phyloP scores from a whole-genome alignment of 2,329 filamentous ascomycete genomes.

The Cladophialophora yegresii region DNA sequence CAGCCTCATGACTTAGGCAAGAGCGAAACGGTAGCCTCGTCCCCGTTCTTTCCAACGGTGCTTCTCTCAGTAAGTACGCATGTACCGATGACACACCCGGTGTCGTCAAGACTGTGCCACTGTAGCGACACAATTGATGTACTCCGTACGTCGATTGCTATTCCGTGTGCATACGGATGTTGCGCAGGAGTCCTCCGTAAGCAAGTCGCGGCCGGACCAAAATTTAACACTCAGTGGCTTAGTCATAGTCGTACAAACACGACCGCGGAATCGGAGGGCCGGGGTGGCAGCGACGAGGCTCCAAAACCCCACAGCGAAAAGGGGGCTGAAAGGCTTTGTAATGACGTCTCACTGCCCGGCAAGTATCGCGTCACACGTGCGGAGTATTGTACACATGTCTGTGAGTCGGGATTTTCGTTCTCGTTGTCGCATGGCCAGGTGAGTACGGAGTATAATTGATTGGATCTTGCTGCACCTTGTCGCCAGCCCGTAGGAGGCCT shows the following conservation, averaged over 20 bases:
- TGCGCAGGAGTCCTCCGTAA: background rate
- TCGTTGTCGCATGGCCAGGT: background rate
- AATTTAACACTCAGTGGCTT: background rate
- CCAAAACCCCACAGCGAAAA: constrained; percentile 6
- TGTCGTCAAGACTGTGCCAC: background rate
- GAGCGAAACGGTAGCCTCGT: background rate
- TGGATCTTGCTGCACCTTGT: background rate
- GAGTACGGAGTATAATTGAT: background rate
- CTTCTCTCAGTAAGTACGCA: background rate
- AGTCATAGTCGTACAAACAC: background rate
- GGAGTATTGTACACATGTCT: background rate
- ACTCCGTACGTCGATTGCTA: background rate
- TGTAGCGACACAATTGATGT: background rate
- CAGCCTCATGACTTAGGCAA: background rate
- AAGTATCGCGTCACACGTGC: background rate
- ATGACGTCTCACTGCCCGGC: background rate
- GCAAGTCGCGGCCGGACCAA: background rate
- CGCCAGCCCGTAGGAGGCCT: background rate
- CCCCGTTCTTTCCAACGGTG: background rate
- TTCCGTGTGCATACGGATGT: background rate
- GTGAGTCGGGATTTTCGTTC: background rate
- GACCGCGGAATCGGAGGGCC: too few relatives aligned
- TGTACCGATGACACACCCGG: background rate
- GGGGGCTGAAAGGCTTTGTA: constrained; percentile 19
- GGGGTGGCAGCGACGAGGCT: background rate